A percentile compares a stretch with the other conserved stretches of the same genome.
Evolutionary conservation across 148 eudicot genomes (phyloP).

Genomic region (Salicornia ramosissima): DNA sequence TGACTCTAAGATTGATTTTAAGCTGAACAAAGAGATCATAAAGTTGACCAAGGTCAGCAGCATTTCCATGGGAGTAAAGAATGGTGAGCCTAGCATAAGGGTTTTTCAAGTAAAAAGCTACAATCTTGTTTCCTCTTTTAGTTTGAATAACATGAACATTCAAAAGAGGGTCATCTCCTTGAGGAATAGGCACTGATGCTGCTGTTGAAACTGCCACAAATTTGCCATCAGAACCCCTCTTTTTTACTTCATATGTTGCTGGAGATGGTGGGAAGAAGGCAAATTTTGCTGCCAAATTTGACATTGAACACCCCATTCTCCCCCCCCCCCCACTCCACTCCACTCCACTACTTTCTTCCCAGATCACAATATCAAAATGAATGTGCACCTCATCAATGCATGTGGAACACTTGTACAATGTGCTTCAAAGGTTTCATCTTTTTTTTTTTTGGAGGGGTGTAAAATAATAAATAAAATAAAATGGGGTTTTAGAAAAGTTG

Average conservation of each 20-base stretch:
- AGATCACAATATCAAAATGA: constrained; percentile 8
- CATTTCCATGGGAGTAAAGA: constrained; percentile 94
- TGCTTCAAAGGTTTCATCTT: constrained; percentile 5
- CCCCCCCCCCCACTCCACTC: too few relatives aligned
- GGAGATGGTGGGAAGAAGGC: constrained; percentile 96
- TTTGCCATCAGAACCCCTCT: constrained; percentile 50
- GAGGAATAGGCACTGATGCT: constrained; percentile 44
- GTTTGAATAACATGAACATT: constrained; percentile 69
- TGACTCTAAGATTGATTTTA: constrained; percentile 91
- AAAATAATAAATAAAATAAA: too few relatives aligned
- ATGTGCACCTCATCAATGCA: constrained; percentile 64
- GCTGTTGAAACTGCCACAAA: constrained; percentile 57
- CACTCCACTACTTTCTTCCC: constrained; percentile 1
- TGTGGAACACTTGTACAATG: constrained; percentile 14
- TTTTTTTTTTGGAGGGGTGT: not conserved
- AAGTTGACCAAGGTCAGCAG: constrained; percentile 95
- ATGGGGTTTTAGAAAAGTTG: not conserved
- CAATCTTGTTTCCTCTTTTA: constrained; percentile 77
- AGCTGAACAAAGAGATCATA: constrained; percentile 93
- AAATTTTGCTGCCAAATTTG: constrained; percentile 80
- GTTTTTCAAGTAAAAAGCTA: constrained; percentile 70
- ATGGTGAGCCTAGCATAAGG: constrained; percentile 83
- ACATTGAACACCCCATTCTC: constrained; percentile 75
- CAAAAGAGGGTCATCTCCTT: constrained; percentile 52
- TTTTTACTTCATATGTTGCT: constrained; percentile 76